Percentiles rank a stretch among this genome's conserved stretches.
These are phyloP conservation scores for Podaxis mareebaensis DNA, from an alignment of 768 basidiomycete species.

Conservation along the genomic window DNA sequence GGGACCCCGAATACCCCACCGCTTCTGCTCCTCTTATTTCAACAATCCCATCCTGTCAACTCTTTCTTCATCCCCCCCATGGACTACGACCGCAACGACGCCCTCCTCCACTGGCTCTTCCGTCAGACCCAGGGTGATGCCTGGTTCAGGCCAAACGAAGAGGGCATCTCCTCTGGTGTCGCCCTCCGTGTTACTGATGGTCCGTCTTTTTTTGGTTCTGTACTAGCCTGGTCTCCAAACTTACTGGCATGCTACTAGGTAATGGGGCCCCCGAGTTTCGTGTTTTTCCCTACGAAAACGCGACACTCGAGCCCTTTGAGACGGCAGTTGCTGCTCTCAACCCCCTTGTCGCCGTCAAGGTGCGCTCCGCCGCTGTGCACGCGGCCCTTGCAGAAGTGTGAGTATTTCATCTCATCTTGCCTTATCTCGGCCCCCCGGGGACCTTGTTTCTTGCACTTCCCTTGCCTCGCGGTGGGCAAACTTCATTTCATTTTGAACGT, in stretches of 20 bases:
- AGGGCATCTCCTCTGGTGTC: constrained; percentile 72
- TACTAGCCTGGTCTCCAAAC: background rate
- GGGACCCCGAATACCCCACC: background rate
- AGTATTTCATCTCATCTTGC: constrained; percentile 34
- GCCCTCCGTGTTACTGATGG: constrained; percentile 54
- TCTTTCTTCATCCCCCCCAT: constrained; percentile 27
- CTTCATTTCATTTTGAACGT: constrained; percentile 6
- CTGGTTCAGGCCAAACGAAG: constrained; percentile 80
- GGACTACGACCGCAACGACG: constrained; percentile 83
- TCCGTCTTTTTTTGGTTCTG: background rate
- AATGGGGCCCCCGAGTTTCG: constrained; percentile 53
- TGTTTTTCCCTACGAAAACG: constrained; percentile 83
- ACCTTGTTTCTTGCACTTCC: constrained; percentile 6
- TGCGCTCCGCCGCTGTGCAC: constrained; percentile 76
- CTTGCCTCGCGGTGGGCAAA: constrained; percentile 8
- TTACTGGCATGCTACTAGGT: constrained; percentile 9
- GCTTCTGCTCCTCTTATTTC: constrained; percentile 8
- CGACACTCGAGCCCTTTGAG: constrained; percentile 73
- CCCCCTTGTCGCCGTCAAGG: constrained; percentile 80
- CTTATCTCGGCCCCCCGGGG: background rate
- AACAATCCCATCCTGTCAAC: constrained; percentile 6
- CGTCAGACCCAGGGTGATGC: constrained; percentile 78
- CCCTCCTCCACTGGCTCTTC: constrained; percentile 79
- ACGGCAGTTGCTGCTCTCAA: constrained; percentile 68
- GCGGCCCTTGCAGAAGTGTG: constrained; percentile 72